A percentile compares a stretch with the other conserved stretches of the same genome.
These are phyloP conservation scores for Aspergillus campestris DNA, from an alignment of 495 filamentous ascomycete species.

Conservation along the genomic window DNA sequence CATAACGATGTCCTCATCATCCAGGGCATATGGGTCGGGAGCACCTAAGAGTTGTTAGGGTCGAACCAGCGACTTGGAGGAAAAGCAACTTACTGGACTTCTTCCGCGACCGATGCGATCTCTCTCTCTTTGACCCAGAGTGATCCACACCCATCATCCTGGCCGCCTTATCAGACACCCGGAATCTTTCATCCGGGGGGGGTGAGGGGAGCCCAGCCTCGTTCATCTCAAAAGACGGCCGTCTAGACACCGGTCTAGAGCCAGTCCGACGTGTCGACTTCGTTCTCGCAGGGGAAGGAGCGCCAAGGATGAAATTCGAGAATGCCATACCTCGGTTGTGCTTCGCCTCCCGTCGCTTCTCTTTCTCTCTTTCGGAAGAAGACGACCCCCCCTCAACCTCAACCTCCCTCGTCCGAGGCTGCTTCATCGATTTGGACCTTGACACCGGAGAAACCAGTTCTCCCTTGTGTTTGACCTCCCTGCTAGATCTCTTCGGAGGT, in stretches of 20 bases:
- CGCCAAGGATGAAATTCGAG: conserved; percentile 44
- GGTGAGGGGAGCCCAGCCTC: conserved; percentile 42
- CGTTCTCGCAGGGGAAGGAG: conserved; percentile 37
- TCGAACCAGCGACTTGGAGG: neutral
- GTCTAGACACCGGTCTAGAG: conserved; percentile 35
- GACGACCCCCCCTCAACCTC: conserved; percentile 45
- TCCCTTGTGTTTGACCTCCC: conserved; percentile 26
- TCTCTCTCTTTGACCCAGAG: conserved; percentile 28
- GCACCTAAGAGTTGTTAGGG: conserved; percentile 20
- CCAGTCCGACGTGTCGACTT: conserved; percentile 40
- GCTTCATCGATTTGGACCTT: conserved; percentile 44
- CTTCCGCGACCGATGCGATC: conserved; percentile 26
- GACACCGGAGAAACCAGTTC: conserved; percentile 24
- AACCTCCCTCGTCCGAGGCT: conserved; percentile 27
- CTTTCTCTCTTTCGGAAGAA: conserved; percentile 46
- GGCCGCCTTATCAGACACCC: conserved; percentile 48
- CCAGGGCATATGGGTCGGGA: conserved; percentile 51
- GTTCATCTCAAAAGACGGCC: conserved; percentile 43
- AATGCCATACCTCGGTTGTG: conserved; percentile 43
- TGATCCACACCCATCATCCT: conserved; percentile 48
- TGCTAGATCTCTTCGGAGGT: conserved; percentile 39
- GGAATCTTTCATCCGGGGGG: conserved; percentile 42
- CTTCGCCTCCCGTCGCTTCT: conserved; percentile 30
- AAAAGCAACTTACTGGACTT: conserved; percentile 28
- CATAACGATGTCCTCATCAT: conserved; percentile 52